phyloP scores from a whole-genome alignment of 441 rosid species.

The Geranium incanum region DNA sequence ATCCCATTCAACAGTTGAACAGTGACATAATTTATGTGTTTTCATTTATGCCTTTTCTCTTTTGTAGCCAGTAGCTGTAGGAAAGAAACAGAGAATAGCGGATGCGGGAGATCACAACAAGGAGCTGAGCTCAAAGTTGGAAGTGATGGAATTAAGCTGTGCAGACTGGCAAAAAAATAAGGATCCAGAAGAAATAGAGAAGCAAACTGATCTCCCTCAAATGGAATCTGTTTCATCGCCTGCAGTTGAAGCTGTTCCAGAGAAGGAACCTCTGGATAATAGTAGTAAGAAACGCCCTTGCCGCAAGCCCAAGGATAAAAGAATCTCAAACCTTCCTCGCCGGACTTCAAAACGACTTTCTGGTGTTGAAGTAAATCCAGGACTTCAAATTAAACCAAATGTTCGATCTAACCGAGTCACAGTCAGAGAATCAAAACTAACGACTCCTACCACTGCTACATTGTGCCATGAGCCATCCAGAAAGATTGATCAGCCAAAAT shows the following conservation, averaged over 20 bases:
- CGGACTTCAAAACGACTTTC: constrained; percentile 85
- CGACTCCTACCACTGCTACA: constrained; percentile 17
- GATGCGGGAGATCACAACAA: constrained; percentile 15
- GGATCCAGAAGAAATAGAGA: constrained; percentile 25
- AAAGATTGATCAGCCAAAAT: constrained; percentile 17
- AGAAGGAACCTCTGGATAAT: constrained; percentile 24
- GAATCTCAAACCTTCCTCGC: constrained; percentile 35
- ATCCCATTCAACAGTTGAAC: background rate
- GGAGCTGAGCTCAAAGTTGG: constrained; percentile 23
- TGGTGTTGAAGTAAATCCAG: constrained; percentile 61
- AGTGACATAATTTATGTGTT: background rate
- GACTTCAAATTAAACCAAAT: constrained; percentile 45
- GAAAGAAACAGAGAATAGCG: constrained; percentile 29
- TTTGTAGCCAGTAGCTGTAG: constrained; percentile 26
- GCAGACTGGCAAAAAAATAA: constrained; percentile 26
- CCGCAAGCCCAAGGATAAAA: constrained; percentile 35
- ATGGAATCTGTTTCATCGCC: constrained; percentile 18
- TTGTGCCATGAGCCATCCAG: background rate
- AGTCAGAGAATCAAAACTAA: constrained; percentile 18
- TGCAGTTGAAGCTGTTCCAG: constrained; percentile 18
- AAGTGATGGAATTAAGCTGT: constrained; percentile 22
- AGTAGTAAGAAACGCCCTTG: constrained; percentile 23
- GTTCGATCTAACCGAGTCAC: constrained; percentile 32
- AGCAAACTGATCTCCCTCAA: constrained; percentile 25
- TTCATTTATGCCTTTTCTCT: background rate